Conservation (phyloP, 768 basidiomycete genomes). For the Leucocoprinus leucothites region DNA sequence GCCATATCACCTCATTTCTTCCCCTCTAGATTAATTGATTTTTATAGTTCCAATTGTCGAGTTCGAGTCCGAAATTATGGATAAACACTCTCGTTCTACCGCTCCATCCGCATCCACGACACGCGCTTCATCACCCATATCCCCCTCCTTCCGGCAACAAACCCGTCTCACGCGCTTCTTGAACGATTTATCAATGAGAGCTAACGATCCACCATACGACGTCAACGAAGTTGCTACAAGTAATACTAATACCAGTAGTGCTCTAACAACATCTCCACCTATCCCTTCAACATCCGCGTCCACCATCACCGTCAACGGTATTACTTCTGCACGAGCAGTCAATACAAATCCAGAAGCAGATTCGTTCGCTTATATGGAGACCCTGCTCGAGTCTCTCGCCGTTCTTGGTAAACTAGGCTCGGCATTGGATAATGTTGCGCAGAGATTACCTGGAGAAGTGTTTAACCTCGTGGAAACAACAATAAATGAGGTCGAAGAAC, state of each 20-base stretch:
- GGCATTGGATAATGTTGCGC: conserved; percentile 78
- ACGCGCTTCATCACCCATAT: conserved; percentile 29
- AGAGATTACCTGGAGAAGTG: conserved; percentile 81
- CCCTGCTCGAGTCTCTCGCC: conserved; percentile 87
- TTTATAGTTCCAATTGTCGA: conserved; percentile 62
- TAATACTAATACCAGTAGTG: conserved; percentile 12
- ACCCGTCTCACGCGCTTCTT: conserved; percentile 62
- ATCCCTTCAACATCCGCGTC: conserved; percentile 16
- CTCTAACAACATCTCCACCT: conserved; percentile 20
- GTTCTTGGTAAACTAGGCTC: conserved; percentile 85
- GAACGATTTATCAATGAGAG: conserved; percentile 59
- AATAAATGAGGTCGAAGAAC: conserved; percentile 87
- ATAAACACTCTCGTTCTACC: conserved; percentile 23
- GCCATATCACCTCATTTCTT: conserved; percentile 23
- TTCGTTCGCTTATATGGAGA: conserved; percentile 92
- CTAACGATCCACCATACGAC: conserved; percentile 78
- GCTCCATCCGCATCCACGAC: conserved; percentile 20
- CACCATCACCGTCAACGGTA: conserved; percentile 14
- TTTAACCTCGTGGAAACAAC: conserved; percentile 84
- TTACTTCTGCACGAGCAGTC: neutral
- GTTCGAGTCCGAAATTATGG: conserved; percentile 49
- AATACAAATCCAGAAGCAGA: conserved; percentile 81
- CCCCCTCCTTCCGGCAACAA: conserved; percentile 38
- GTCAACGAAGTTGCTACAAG: conserved; percentile 41
- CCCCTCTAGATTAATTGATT: neutral